Conservation (phyloP, 2,329 filamentous ascomycete species). For the Tolypocladium cylindrosporum region DNA sequence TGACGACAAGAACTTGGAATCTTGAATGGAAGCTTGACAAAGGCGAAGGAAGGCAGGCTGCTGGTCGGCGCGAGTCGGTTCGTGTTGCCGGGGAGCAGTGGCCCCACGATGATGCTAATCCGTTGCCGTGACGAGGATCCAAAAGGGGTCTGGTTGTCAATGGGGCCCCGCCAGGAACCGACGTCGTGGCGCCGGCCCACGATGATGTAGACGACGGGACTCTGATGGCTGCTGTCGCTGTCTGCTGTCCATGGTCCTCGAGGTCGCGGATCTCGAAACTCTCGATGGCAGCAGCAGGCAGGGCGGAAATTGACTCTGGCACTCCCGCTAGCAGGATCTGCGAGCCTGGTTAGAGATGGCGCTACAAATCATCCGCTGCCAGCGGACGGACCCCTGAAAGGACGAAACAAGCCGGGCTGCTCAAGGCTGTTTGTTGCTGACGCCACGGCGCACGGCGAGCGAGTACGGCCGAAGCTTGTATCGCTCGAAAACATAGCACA, state of each 20-base stretch:
- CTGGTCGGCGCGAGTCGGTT: background rate
- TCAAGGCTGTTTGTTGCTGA: background rate
- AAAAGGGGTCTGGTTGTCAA: background rate
- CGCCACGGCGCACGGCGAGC: background rate
- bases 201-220: background rate
- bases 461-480: background rate
- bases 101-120: background rate
- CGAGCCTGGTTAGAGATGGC: background rate
- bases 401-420: slow-evolving; percentile 1
- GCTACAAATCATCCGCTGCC: background rate
- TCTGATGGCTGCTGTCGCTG: background rate
- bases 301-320: background rate
- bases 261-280: background rate
- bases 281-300: background rate
- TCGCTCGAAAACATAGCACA: background rate
- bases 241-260: too few species aligned
- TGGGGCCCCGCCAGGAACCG: background rate
- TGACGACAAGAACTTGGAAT: background rate
- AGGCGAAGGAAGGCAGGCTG: background rate
- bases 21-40: background rate
- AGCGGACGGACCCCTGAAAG: background rate
- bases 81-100: background rate
- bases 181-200: background rate
- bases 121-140: background rate
- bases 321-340: background rate